Evolutionary conservation across 2,329 filamentous ascomycete species (phyloP).

Genomic region (Aspergillus spinulosporus): DNA sequence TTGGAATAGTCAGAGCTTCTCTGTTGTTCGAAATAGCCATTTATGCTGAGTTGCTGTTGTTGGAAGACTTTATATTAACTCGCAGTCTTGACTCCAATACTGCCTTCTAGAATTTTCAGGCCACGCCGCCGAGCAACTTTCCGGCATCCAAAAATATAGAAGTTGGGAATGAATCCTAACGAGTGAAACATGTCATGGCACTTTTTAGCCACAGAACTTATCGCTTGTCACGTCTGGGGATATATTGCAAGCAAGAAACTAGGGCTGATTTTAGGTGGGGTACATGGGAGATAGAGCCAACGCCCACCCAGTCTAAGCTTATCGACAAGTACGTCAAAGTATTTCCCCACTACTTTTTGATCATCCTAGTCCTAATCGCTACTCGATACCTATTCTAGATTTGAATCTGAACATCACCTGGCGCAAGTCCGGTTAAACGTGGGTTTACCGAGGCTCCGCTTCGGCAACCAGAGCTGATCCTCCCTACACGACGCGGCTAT

Average conservation of each 20-base stretch:
- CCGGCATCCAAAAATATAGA: too few species aligned
- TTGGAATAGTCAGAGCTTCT: too few species aligned
- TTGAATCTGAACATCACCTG: not conserved
- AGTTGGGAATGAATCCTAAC: too few species aligned
- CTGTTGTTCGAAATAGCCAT: too few species aligned
- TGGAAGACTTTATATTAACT: too few species aligned
- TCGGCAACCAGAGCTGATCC: not conserved
- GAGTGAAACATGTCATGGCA: too few species aligned
- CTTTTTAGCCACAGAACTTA: too few species aligned
- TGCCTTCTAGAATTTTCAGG: too few species aligned
- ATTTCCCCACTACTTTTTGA: not conserved
- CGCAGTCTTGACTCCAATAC: too few species aligned
- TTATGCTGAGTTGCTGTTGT: too few species aligned
- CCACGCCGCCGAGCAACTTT: too few species aligned
- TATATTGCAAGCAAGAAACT: not conserved
- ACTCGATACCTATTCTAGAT: not conserved
- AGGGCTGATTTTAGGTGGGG: not conserved
- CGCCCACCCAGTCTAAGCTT: not conserved
- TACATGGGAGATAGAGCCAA: not conserved
- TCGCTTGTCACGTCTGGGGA: too few species aligned
- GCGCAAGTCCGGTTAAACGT: slow-evolving; percentile 1
- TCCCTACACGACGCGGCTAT: not conserved
- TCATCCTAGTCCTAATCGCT: not conserved
- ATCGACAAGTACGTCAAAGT: not conserved
- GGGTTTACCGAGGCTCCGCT: slow-evolving; percentile 21